Base-by-base conservation (phyloP, 2,329 filamentous ascomycete species). In the Leptodontidium sp. region DNA sequence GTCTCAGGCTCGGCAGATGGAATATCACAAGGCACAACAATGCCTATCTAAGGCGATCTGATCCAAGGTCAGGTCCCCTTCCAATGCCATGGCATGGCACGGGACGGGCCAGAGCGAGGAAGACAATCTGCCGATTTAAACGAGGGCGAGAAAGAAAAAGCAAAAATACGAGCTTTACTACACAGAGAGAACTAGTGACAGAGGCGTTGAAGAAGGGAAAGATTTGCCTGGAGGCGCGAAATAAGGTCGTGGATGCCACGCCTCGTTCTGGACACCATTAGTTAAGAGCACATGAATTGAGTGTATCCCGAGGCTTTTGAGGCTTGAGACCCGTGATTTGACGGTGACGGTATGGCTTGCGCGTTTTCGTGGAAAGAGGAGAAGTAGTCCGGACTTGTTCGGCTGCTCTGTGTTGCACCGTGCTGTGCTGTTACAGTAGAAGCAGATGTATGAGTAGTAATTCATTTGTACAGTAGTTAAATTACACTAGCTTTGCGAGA, bases 101-200 rank as follows among this genome's bases (percentile, higher is more conserved):
- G 57, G 57, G 38, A 59, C 57, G 57, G 38, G 57, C 57, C 57
- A 59, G 35, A 45, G 38, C 38, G 57, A 59, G 8, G n/a, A 5
- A 1, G 24, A 32, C 29, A 59, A 45, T 40, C 0, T 45, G 57
- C 57, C 57, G 57, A 26, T 11, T 24, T 8, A 29, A 43, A 50
- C 17, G 21, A 50, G 47, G 29, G 29, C 29, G 3, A 32, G 29
- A 32, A 21, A 15, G n/a, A 45, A 40, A 59, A 59, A 59, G 57
- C 57, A 45, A 43, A 59, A 24, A 43, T 26, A 26, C 21, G 21
- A 21, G 21, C 21, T 21, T 21, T 21, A 21, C 3, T 32, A 4
- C 29, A 32, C 8, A 24, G n/a, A 40, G 17, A 9, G 38, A 17
- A 43, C 38, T 43, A 26, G 35, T 40, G n/a, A 29, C 12, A 26